phyloP scores from a whole-genome alignment of 2,329 filamentous ascomycete species.

The Meredithiella fracta region DNA sequence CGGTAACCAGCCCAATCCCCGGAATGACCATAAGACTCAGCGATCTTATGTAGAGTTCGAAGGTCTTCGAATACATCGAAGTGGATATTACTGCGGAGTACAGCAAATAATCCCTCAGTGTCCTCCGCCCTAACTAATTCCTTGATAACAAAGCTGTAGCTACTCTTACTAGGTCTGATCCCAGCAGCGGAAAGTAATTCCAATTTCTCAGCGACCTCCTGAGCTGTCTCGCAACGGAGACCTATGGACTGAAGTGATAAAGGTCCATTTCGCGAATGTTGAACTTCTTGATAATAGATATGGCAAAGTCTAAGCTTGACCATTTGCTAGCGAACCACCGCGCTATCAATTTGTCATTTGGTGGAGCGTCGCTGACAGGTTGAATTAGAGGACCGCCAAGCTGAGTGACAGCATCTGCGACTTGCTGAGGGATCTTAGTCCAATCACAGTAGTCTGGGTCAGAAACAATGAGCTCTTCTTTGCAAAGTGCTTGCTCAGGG shows the following conservation, averaged over 20 bases:
- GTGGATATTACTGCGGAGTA: constrained; percentile 35
- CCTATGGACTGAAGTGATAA: constrained; percentile 64
- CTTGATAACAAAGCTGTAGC: constrained; percentile 49
- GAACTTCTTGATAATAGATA: constrained; percentile 52
- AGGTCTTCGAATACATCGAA: constrained; percentile 38
- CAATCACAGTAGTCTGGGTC: constrained; percentile 3
- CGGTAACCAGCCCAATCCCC: constrained; percentile 13
- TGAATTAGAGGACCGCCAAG: neutral
- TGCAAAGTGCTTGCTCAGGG: constrained; percentile 23
- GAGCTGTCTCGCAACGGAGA: constrained; percentile 26
- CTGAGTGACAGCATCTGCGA: neutral
- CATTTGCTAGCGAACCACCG: constrained; percentile 61
- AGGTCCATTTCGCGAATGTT: constrained; percentile 59
- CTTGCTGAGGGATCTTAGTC: neutral
- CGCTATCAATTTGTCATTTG: constrained; percentile 55
- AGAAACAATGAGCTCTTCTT: constrained; percentile 22
- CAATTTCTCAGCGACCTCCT: constrained; percentile 4
- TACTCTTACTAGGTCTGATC: constrained; percentile 44
- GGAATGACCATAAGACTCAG: constrained; percentile 20
- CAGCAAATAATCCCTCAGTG: constrained; percentile 25
- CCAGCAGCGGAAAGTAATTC: constrained; percentile 25
- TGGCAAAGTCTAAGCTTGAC: constrained; percentile 54
- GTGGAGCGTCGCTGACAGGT: neutral
- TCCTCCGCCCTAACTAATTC: constrained; percentile 44
- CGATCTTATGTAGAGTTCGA: constrained; percentile 25